Evolutionary conservation across 2,329 filamentous ascomycete genomes (phyloP).

Genomic region (Rosellinia necatrix): DNA sequence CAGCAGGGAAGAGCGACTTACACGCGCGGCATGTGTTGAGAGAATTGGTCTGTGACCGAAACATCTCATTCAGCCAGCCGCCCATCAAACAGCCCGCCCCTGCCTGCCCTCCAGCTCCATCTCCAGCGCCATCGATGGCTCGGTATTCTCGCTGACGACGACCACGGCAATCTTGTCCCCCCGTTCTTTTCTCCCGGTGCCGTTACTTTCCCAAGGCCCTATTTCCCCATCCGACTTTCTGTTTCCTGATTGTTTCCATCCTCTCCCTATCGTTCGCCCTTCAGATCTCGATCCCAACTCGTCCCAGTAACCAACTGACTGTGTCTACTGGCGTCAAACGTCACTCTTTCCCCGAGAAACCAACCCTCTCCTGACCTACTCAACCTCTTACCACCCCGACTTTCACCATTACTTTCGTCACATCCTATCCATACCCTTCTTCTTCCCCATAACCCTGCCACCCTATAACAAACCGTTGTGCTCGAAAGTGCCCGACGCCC

Average conservation of each 20-base stretch:
- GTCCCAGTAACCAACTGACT: constrained; percentile 2
- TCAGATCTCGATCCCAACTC: constrained; percentile 11
- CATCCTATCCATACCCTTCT: neutral
- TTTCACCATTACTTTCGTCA: neutral
- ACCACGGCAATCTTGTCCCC: constrained; percentile 20
- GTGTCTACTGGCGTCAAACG: constrained; percentile 8
- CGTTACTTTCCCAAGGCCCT: constrained; percentile 13
- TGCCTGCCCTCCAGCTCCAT: neutral
- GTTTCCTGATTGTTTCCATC: constrained; percentile 8
- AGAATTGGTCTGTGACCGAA: constrained; percentile 19
- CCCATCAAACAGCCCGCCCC: constrained; percentile 12
- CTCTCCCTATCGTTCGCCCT: neutral
- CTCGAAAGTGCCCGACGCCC: constrained; percentile 30
- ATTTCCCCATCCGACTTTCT: constrained; percentile 10
- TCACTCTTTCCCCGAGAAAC: constrained; percentile 15
- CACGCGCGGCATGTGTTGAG: constrained; percentile 11
- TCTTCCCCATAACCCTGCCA: constrained; percentile 1
- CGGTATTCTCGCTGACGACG: constrained; percentile 24
- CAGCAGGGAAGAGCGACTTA: neutral
- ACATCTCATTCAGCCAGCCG: constrained; percentile 23
- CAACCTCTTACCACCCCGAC: no score
- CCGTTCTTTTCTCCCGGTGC: constrained; percentile 20
- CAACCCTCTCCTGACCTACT: no score
- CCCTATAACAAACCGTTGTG: constrained; percentile 29
- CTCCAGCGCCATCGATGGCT: constrained; percentile 6